Evolutionary conservation across 805 yeast genomes (phyloP).

Genomic region (Monosporozyma solicola): DNA sequence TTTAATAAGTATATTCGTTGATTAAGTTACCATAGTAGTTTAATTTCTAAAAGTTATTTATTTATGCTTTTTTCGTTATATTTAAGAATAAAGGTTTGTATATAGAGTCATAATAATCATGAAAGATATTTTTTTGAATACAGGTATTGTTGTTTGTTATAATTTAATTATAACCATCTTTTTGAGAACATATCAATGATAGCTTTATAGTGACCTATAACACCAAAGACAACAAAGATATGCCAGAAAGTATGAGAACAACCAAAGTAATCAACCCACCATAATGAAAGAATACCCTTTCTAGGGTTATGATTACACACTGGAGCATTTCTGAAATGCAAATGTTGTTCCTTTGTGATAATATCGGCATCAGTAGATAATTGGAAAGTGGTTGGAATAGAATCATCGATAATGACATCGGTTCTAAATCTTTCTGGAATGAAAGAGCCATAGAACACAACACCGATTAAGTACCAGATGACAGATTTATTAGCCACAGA

Average conservation of each 20-base stretch:
- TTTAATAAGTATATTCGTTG: neutral
- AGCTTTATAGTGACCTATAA: constrained; percentile 81
- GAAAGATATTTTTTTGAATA: neutral
- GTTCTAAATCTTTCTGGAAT: constrained; percentile 84
- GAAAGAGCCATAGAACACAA: constrained; percentile 75
- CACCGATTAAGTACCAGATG: constrained; percentile 71
- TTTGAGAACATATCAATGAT: constrained; percentile 59
- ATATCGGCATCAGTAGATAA: constrained; percentile 24
- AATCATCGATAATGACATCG: constrained; percentile 49
- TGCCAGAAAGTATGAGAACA: constrained; percentile 94
- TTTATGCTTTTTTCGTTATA: neutral
- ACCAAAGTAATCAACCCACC: constrained; percentile 76
- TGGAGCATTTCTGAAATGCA: constrained; percentile 38
- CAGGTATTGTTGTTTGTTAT: neutral
- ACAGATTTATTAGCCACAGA: constrained; percentile 64
- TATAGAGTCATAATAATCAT: constrained; percentile 1
- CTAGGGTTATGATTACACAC: constrained; percentile 16
- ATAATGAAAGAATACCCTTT: constrained; percentile 42
- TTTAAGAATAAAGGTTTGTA: neutral
- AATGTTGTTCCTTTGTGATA: constrained; percentile 24
- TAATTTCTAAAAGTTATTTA: neutral
- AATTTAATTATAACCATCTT: constrained; percentile 16
- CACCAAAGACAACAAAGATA: constrained; percentile 77
- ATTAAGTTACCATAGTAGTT: neutral
- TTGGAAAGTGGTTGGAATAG: constrained; percentile 31